Base-by-base conservation (phyloP, 768 basidiomycete genomes). In the Boletus edulis region DNA sequence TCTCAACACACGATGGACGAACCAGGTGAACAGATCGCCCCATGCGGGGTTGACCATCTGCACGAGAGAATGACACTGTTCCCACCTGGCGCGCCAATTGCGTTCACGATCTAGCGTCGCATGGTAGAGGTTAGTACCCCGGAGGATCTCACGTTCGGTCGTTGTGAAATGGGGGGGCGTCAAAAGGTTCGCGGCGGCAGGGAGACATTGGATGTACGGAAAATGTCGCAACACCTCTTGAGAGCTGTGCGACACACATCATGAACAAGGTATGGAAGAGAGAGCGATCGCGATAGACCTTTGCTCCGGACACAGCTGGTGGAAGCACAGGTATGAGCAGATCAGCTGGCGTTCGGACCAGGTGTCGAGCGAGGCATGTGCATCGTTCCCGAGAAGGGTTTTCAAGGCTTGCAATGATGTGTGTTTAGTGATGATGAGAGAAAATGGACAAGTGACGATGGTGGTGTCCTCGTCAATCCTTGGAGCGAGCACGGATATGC, bases 41-140 rank as follows among this genome's bases (percentile, higher is more conserved):
- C 81, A 82, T 1, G 65, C 63, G 2, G 59, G 50, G 45, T 78
- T 71, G 10, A 67, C 59, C n/a, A 55, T 56, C 4, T 68, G 60
- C 42, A 85, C 64, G 37, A 76, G 58, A n/a, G 60, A 60, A 9
- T 56, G 75, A 60, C 92, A 87, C 37, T 75, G 68, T 13, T 61
- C 61, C 83, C 85, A 89, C 65, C 94, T 91, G 0, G 62, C 58
- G 51, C 73, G 72, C 87, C 88, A 90, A 5, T 78, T 79, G 4
- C 71, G 70, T 57, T 78, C 69, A 1, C 92, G 81, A 57, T 94
- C 88, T 13, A 78, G 50, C 1, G 89, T 85, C 0, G 93, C 94
- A 3, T 87, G 85, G 58, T 84, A 83, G 3, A 98, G 65, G 67
- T 95, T 95, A 3, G 89, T 89, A 0, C 92, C 94, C 49, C 78